Evolutionary conservation across 768 basidiomycete species (phyloP).

Genomic region (Mycena floridula): DNA sequence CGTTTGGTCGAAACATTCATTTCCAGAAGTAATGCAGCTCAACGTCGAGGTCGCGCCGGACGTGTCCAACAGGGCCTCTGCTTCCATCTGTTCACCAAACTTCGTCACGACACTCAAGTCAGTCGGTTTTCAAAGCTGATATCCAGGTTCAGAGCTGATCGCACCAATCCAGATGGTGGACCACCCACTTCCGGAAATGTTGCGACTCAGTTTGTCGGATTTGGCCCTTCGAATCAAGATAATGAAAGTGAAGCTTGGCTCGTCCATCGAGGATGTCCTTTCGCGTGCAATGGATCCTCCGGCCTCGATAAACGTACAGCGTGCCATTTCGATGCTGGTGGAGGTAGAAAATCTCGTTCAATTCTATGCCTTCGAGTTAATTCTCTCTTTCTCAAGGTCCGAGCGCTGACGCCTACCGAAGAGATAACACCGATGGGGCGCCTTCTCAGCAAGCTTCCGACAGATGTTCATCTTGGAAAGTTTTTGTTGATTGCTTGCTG

Average conservation of each 20-base stretch:
- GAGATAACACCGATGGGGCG: constrained; percentile 95
- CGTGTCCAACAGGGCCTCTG: constrained; percentile 86
- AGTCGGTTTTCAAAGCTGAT: constrained; percentile 7
- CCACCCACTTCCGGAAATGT: constrained; percentile 92
- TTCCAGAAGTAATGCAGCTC: constrained; percentile 86
- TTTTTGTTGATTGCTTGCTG: constrained; percentile 80
- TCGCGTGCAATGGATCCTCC: constrained; percentile 89
- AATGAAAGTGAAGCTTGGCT: constrained; percentile 81
- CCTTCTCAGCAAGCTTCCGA: constrained; percentile 84
- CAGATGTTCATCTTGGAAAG: constrained; percentile 95
- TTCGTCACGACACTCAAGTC: constrained; percentile 76
- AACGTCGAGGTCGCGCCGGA: constrained; percentile 85
- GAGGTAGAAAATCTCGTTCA: constrained; percentile 69
- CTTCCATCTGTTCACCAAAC: constrained; percentile 93
- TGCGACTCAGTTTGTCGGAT: constrained; percentile 87
- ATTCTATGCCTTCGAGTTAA: no score
- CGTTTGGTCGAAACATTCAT: constrained; percentile 88
- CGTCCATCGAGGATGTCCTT: constrained; percentile 86
- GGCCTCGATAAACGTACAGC: constrained; percentile 75
- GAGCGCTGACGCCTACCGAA: constrained; percentile 77
- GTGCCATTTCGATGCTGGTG: constrained; percentile 85
- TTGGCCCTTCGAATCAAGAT: constrained; percentile 90
- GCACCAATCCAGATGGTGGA: constrained; percentile 86
- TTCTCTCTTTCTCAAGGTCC: no score
- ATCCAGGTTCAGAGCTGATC: no score